phyloP scores from a whole-genome alignment of 495 filamentous ascomycete genomes.

The Chaetomium tenue region DNA sequence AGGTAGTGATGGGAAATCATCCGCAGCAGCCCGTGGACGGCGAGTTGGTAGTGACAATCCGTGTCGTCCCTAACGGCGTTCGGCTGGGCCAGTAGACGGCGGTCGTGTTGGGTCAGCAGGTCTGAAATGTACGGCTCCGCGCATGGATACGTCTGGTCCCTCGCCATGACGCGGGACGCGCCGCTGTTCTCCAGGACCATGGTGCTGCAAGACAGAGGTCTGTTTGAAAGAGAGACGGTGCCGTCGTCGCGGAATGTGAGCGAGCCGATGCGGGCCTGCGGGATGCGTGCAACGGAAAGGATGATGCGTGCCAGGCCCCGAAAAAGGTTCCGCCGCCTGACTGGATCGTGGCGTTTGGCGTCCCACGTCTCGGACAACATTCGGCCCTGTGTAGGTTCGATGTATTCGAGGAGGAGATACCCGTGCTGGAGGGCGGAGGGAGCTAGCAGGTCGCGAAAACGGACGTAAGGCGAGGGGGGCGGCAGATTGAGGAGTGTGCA shows the following conservation, averaged over 20 bases:
- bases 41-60: too few species aligned
- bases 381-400: neutral
- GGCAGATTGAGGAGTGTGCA: neutral
- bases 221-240: slow-evolving; percentile 5
- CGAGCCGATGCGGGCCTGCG: neutral
- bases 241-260: slow-evolving; percentile 2
- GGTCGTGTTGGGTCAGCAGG: slow-evolving; percentile 4
- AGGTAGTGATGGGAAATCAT: too few species aligned
- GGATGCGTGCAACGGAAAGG: slow-evolving; percentile 4
- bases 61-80: neutral
- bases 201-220: slow-evolving; percentile 1
- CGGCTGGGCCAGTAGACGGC: neutral
- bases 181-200: slow-evolving; percentile 7
- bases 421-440: neutral
- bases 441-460: neutral
- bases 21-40: too few species aligned
- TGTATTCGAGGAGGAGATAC: neutral
- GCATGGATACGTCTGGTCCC: neutral
- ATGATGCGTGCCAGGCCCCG: neutral
- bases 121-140: neutral
- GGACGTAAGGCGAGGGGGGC: neutral
- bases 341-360: neutral
- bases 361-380: slow-evolving; percentile 10
- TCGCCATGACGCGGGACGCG: neutral
- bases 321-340: neutral